phyloP scores from a whole-genome alignment of 2,329 filamentous ascomycete genomes.

The Apiospora pterosperma region DNA sequence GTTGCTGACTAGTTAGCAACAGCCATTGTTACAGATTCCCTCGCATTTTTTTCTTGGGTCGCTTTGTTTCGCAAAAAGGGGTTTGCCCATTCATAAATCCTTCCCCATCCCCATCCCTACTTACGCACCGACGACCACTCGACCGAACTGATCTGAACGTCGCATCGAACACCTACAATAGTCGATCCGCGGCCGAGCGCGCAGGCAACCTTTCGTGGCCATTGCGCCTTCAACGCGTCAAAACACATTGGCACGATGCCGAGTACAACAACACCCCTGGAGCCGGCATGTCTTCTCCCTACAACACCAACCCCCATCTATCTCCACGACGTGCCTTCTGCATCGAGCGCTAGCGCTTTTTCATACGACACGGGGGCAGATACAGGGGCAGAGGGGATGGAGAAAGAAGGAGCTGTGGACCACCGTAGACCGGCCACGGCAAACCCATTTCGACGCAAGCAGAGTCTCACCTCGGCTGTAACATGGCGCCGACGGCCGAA shows the following conservation, averaged over 20 bases:
- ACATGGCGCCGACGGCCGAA: constrained; percentile 46
- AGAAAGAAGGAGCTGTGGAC: constrained; percentile 16
- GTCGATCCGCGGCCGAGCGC: neutral
- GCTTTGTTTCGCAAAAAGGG: neutral
- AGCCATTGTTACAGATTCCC: neutral
- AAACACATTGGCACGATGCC: neutral
- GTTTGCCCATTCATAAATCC: neutral
- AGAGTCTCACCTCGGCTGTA: constrained; percentile 48
- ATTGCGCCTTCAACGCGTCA: neutral
- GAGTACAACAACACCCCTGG: neutral
- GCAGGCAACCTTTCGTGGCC: neutral
- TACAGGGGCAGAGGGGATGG: constrained; percentile 21
- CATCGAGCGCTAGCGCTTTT: constrained; percentile 24
- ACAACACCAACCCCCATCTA: neutral
- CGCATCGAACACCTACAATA: neutral
- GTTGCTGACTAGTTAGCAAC: neutral
- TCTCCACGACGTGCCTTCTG: constrained; percentile 5
- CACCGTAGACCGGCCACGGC: constrained; percentile 23
- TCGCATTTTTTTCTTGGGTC: neutral
- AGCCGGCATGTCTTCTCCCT: neutral
- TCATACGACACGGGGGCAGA: constrained; percentile 26
- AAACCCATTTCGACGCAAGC: constrained; percentile 31
- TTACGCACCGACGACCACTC: neutral
- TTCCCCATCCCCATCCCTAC: neutral
- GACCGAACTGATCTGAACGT: neutral